Base-by-base conservation (phyloP, 2,329 filamentous ascomycete genomes). In the Conoideocrella luteorostrata region DNA sequence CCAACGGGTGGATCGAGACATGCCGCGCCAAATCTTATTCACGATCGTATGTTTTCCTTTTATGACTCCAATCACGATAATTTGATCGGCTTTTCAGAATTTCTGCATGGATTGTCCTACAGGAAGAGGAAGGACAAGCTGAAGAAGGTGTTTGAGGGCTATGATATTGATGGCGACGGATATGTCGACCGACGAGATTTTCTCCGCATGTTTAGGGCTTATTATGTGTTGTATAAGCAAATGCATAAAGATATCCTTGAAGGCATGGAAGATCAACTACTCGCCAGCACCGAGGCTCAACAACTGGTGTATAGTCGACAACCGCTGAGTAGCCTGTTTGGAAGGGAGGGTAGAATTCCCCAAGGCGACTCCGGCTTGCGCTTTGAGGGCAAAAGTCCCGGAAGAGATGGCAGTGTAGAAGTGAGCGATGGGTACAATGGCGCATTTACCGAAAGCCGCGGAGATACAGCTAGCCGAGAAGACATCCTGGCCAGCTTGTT, bases 21-120 rank as follows among this genome's bases (percentile, higher is more conserved):
- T 44, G 80, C 85, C 10, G 77, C 84, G 1, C 88, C 91, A 2
- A 96, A 94, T 60, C 77, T 95, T 12, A 87, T 98, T 47, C 93
- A 95, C 58, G 91, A 98, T 61, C 85, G 93, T 52, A 93, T 96
- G 78, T 98, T 97, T 65, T 80, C 86, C 40, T 96, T 96, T 62
- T 98, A 96, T 62, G 93, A 98, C 64, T 86, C 83, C 24, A 91
- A 97, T 61, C 77, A 80, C 33, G 88, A 98, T 59, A 86, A 86
- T 18, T 70, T 95, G 7, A 96, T 98, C 55, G 86, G 87, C 7
- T 97, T 98, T 53, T 77, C 88, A 39, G 93, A 98, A 60, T 98
- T 96, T 57, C 68, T 97, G 20, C 80, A 84, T 45, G 93, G 88
- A 1, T 71, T 96, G 38, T 83, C 88, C 4, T 84, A 81, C 53